Conservation (phyloP, 768 basidiomycete genomes). For the Naganishia vaughanmartiniae region DNA sequence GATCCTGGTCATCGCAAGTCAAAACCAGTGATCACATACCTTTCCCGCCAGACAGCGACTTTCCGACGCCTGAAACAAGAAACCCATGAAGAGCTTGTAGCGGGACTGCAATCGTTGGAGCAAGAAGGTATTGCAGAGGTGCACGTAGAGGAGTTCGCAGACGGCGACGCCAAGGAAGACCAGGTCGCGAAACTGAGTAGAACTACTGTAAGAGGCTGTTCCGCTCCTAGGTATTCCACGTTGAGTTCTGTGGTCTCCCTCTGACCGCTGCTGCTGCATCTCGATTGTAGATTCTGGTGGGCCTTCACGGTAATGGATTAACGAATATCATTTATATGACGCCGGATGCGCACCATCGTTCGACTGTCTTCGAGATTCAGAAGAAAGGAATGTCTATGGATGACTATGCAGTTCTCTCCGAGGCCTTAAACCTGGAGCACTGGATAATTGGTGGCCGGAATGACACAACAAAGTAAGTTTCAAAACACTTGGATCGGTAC, state of each 20-base stretch:
- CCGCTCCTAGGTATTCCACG: background rate
- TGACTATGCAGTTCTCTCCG: slow-evolving; percentile 17
- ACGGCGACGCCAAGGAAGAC: slow-evolving; percentile 32
- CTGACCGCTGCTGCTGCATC: background rate
- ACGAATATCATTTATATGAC: slow-evolving; percentile 40
- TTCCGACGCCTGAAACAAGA: slow-evolving; percentile 31
- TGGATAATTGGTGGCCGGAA: slow-evolving; percentile 20
- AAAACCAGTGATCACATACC: slow-evolving; percentile 38
- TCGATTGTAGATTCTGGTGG: slow-evolving; percentile 33
- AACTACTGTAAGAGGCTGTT: slow-evolving; percentile 25
- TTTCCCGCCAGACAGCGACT: slow-evolving; percentile 35
- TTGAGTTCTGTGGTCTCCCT: background rate
- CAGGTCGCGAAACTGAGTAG: slow-evolving; percentile 31
- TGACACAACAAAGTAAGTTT: slow-evolving; percentile 1
- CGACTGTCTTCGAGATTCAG: slow-evolving; percentile 32
- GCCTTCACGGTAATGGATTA: slow-evolving; percentile 40
- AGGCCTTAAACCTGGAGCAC: slow-evolving; percentile 25
- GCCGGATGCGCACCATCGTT: slow-evolving; percentile 24
- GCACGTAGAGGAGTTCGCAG: slow-evolving; percentile 34
- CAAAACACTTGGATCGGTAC: background rate
- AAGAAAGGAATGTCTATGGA: slow-evolving; percentile 12
- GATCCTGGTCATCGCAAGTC: slow-evolving; percentile 1
- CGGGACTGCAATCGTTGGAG: slow-evolving; percentile 29
- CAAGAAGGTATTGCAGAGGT: slow-evolving; percentile 38
- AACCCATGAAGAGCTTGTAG: slow-evolving; percentile 32